Base-by-base conservation (phyloP, 2,329 filamentous ascomycete species). In the Teratosphaeria zuluensis region DNA sequence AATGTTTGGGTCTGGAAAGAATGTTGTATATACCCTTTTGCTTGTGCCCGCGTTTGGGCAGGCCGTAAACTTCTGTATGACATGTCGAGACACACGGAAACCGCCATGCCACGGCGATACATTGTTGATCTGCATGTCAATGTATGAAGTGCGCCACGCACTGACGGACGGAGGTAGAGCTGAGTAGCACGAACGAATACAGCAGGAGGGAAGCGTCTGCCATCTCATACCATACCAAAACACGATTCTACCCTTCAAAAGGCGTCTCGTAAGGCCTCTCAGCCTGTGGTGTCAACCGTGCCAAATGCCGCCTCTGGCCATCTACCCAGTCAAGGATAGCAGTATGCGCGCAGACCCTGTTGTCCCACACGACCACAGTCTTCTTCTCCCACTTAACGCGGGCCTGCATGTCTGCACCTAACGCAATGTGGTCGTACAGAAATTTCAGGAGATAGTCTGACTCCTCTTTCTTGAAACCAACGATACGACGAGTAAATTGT, bases 351-450 rank as follows among this genome's bases (percentile, higher is more conserved):
- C 88, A 91, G 0, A 92, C 83, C 33, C 89, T 80, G 76, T 92
- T 94, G 72, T 94, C 90, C 89, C 89, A 95, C 0, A 92, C 84
- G 1, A 94, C 88, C 1, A 95, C 89, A 0, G 88, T 92, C n/a
- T 84, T 82, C 51, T 84, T 79, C 65, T 84, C 84, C 90, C 90
- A 95, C 72, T 86, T 88, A 55, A 95, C 80, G 28, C 88, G 81
- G 4, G 80, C 80, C 65, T 92, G 88, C 71, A 90, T 83, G 68
- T 91, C 88, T 55, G 86, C 83, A 21, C 86, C 86, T 48, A 82
- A 80, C 0, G 85, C 86, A 56, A 90, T 84, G 67, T 91, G 88
- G 68, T 90, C 83, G 70, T 86, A 90, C 16, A 92, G 74, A 76
- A 91, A 91, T 68, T 89, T 89, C 59, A 92, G 78, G 9, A 92